A percentile compares a stretch with the other conserved stretches of the same genome.
phyloP scores from a whole-genome alignment of 2,329 filamentous ascomycete genomes.

The Helotiales sp. region DNA sequence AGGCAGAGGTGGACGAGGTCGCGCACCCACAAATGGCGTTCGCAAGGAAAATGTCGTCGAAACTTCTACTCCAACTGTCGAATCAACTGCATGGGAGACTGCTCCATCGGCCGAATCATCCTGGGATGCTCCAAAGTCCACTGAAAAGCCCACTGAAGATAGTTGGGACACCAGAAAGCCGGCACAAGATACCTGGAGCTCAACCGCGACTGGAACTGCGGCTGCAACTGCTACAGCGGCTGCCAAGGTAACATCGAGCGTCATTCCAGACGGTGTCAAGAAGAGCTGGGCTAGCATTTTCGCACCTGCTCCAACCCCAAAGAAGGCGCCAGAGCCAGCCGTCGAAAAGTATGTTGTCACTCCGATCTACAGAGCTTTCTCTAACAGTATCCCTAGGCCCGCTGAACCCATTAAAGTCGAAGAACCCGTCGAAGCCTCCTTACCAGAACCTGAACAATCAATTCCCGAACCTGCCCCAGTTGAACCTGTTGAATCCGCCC shows the following conservation, averaged over 20 bases:
- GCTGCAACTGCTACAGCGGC: conserved; percentile 48
- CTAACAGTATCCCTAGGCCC: conserved; percentile 36
- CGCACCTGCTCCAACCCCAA: conserved; percentile 54
- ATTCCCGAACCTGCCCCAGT: conserved; percentile 45
- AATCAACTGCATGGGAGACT: conserved; percentile 67
- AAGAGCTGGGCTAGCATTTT: conserved; percentile 82
- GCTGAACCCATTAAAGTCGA: conserved; percentile 47
- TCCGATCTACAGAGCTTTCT: conserved; percentile 28
- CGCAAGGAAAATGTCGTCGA: conserved; percentile 60
- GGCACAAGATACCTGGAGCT: conserved; percentile 34
- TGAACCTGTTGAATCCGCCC: conserved; percentile 45
- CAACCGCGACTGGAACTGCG: conserved; percentile 44
- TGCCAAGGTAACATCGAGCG: conserved; percentile 44
- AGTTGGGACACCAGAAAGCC: conserved; percentile 35
- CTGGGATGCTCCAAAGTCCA: conserved; percentile 45
- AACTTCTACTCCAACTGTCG: conserved; percentile 71
- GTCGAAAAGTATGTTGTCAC: conserved; percentile 37
- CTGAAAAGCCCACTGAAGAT: conserved; percentile 45
- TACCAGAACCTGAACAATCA: conserved; percentile 44
- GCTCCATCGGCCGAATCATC: conserved; percentile 48
- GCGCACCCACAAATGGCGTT: conserved; percentile 64
- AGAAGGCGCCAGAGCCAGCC: conserved; percentile 53
- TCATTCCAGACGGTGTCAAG: conserved; percentile 47
- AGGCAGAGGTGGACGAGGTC: conserved; percentile 62
- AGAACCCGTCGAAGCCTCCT: conserved; percentile 53